Percentiles rank a stretch among this genome's conserved stretches.
phyloP scores from a whole-genome alignment of 78 protist genomes.

The Dictyostelium brefeldianum region DNA sequence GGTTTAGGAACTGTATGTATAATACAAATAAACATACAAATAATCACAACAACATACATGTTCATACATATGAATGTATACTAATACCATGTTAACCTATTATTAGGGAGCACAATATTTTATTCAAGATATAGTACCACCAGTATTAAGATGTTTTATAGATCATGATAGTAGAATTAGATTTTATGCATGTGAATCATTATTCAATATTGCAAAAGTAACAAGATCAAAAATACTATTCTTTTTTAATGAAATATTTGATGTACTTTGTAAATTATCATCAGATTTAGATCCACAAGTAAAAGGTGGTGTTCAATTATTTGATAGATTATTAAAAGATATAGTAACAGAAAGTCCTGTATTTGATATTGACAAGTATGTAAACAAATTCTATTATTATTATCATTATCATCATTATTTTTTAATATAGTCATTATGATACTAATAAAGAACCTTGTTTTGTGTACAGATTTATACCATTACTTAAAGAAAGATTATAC shows the following conservation, averaged over 20 bases:
- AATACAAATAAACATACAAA: too few relatives aligned
- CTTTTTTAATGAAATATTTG: constrained; percentile 93
- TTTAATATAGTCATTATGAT: not conserved
- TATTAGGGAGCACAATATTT: constrained; percentile 39
- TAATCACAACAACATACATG: not conserved
- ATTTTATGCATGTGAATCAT: constrained; percentile 97
- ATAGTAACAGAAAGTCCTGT: constrained; percentile 91
- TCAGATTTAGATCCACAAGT: constrained; percentile 95
- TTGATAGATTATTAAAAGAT: constrained; percentile 96
- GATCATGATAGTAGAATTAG: constrained; percentile 91
- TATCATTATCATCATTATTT: too few relatives aligned
- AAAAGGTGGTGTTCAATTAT: constrained; percentile 91
- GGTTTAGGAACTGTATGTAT: constrained; percentile 87
- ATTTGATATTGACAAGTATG: constrained; percentile 77
- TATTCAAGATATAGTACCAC: constrained; percentile 87
- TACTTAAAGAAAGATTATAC: constrained; percentile 72
- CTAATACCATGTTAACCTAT: not conserved
- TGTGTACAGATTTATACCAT: constrained; percentile 81
- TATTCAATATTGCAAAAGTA: constrained; percentile 97
- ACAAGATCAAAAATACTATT: constrained; percentile 83
- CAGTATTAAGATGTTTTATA: constrained; percentile 85
- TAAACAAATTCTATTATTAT: not conserved
- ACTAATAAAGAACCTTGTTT: too few relatives aligned
- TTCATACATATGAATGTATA: not conserved
- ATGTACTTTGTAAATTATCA: constrained; percentile 92